Percentiles rank a stretch among this genome's conserved stretches.
Evolutionary conservation across 495 filamentous ascomycete species (phyloP).

Genomic region (Chlorociboria aeruginascens): DNA sequence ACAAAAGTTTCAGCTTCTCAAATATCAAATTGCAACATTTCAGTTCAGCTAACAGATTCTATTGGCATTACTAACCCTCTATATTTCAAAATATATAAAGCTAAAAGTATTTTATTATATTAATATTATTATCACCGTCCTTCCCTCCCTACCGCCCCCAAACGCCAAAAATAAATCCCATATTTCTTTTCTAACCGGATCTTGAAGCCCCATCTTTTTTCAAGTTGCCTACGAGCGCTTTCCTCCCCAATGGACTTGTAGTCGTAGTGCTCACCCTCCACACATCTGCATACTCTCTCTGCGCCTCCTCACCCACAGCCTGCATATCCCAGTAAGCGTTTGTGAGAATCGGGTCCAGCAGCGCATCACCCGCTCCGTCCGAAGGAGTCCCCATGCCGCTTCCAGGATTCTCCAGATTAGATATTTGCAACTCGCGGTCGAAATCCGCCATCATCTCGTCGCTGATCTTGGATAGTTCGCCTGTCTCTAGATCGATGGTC

Average conservation of each 20-base stretch:
- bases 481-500: not conserved
- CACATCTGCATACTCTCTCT: constrained; percentile 10
- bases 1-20: too few species aligned
- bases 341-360: not conserved
- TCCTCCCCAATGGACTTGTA: constrained; percentile 8
- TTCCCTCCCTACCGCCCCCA: too few species aligned
- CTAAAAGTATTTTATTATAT: too few species aligned
- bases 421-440: constrained; percentile 5
- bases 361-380: not conserved
- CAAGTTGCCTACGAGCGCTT: not conserved
- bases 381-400: not conserved
- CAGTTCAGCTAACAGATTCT: too few species aligned
- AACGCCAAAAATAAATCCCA: too few species aligned
- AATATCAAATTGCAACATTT: too few species aligned
- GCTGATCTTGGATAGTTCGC: not conserved
- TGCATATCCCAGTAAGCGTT: not conserved
- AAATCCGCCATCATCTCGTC: constrained; percentile 8
- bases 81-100: too few species aligned
- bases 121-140: too few species aligned
- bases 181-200: too few species aligned
- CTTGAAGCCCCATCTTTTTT: too few species aligned
- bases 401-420: constrained; percentile 1
- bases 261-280: constrained; percentile 8
- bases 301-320: not conserved
- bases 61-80: too few species aligned